Base-by-base conservation (phyloP, 2,329 filamentous ascomycete genomes). In the Cladosporium austrohemisphaericum region DNA sequence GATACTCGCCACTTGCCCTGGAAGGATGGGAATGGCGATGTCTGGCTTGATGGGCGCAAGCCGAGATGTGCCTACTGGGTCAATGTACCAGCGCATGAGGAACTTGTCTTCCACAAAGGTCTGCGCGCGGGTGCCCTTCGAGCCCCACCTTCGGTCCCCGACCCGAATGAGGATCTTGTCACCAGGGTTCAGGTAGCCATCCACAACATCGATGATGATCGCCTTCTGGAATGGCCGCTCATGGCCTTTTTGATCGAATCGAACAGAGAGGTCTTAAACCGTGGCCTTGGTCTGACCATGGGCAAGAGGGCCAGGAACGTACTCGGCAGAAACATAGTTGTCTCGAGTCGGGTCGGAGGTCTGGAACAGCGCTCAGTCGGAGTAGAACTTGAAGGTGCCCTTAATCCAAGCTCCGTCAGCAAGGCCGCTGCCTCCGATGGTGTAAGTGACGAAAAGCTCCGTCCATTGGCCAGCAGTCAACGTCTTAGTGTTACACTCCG, bases 221-320 rank as follows among this genome's bases (percentile, higher is more conserved):
- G 67, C 68, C 51, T 70, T 70, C 31, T 70, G 66, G 23, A 68
- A 69, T 1, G 66, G 67, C 6, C 66, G 50, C 52, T 69, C 66
- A 33, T 68, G 65, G 14, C 66, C 67, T 43, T 70, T 70, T 44
- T 70, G 65, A 53, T 70, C 66, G 41, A 69, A 69, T 4, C 66
- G 60, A 4, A 68, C 62, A 6, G 59, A 40, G 2, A 68, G 55
- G 0, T 41, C 55, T 43, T 69, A 66, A 0, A 68, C 64, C 1
- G 66, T 69, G 1, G 67, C 66, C 4, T 64, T 53, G 1, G 59
- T 62, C 38, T 69, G 65, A 0, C 59, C 59, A 1, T 60, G 57
- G 14, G 20, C 16, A 14, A 35, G 22, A 56, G 54, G 33, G 1
- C 55, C 57, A 1, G 65, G 50, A 20, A 41, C 35, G 16, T 68